These are phyloP conservation scores for Escallonia rubra DNA, from an alignment of 129 eudicot species.

Conservation along the genomic window DNA sequence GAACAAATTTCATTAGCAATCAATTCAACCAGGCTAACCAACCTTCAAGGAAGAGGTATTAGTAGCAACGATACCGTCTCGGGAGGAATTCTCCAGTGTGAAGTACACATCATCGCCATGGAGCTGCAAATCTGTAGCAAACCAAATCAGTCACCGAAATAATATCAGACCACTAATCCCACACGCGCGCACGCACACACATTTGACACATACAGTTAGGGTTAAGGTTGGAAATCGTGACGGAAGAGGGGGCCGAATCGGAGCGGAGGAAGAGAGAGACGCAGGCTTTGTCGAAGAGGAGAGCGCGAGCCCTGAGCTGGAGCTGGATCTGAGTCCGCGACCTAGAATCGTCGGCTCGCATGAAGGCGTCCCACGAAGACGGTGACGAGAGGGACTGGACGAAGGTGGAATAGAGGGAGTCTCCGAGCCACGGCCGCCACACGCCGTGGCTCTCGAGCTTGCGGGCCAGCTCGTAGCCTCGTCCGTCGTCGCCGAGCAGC, in stretches of 20 bases:
- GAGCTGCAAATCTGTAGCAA: slow-evolving; percentile 74
- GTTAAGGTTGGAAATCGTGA: slow-evolving; percentile 63
- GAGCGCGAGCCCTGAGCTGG: slow-evolving; percentile 95
- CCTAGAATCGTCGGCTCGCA: slow-evolving; percentile 44
- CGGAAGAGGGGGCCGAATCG: slow-evolving; percentile 18
- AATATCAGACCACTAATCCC: background rate
- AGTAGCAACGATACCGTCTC: slow-evolving; percentile 31
- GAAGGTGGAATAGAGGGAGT: slow-evolving; percentile 57
- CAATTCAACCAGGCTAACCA: background rate
- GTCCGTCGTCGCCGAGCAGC: slow-evolving; percentile 85
- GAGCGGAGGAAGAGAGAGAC: slow-evolving; percentile 42
- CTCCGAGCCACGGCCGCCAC: slow-evolving; percentile 96
- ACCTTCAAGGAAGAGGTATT: slow-evolving; percentile 59
- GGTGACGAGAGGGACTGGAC: slow-evolving; percentile 58
- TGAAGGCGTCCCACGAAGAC: slow-evolving; percentile 74
- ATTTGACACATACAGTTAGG: slow-evolving; percentile 55
- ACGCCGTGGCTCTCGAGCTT: slow-evolving; percentile 76
- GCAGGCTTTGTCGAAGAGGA: slow-evolving; percentile 85
- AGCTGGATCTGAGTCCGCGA: slow-evolving; percentile 68
- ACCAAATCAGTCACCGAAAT: background rate
- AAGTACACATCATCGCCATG: slow-evolving; percentile 95
- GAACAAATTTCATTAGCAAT: background rate
- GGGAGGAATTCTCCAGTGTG: slow-evolving; percentile 64
- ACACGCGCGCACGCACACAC: background rate
- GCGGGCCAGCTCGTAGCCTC: slow-evolving; percentile 93